These are phyloP conservation scores for Cladosporium sp. DNA, from an alignment of 2,329 filamentous ascomycete genomes.

Conservation along the genomic window DNA sequence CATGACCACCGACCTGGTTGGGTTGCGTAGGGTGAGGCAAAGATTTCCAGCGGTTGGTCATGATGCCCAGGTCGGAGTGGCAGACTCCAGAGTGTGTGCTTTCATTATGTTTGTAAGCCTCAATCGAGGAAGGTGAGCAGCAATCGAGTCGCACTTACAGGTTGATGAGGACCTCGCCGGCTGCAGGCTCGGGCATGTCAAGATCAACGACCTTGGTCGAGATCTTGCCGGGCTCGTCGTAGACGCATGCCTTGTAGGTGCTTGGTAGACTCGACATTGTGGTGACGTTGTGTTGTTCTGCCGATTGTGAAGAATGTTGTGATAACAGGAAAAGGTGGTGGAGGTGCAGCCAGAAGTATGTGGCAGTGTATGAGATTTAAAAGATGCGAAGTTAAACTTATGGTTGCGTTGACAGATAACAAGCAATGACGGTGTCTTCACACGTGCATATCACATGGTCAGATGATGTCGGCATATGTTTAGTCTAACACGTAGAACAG, in stretches of 20 bases:
- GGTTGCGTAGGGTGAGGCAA: constrained; percentile 60
- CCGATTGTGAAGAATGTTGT: background rate
- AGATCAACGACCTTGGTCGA: constrained; percentile 65
- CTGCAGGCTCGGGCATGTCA: constrained; percentile 64
- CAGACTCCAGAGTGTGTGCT: constrained; percentile 66
- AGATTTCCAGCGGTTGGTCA: constrained; percentile 53
- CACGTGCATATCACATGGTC: background rate
- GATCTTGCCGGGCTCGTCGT: constrained; percentile 64
- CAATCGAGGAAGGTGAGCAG: background rate
- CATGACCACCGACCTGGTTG: constrained; percentile 68
- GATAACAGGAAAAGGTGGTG: background rate
- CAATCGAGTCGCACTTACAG: constrained; percentile 45
- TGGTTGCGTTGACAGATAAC: background rate
- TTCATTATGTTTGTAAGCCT: background rate
- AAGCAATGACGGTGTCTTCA: background rate
- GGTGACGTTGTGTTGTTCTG: background rate
- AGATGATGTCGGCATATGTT: background rate
- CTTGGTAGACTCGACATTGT: constrained; percentile 45
- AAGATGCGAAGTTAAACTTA: background rate
- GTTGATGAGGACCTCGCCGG: constrained; percentile 63
- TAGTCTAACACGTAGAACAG: background rate
- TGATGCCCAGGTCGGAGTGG: constrained; percentile 61
- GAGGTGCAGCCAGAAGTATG: background rate
- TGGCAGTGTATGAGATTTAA: background rate
- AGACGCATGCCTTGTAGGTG: constrained; percentile 64